Evolutionary conservation across 2,329 filamentous ascomycete genomes (phyloP), one percentile per base, ranked within the genome.

Genomic region (Beauveria medogensis): DNA sequence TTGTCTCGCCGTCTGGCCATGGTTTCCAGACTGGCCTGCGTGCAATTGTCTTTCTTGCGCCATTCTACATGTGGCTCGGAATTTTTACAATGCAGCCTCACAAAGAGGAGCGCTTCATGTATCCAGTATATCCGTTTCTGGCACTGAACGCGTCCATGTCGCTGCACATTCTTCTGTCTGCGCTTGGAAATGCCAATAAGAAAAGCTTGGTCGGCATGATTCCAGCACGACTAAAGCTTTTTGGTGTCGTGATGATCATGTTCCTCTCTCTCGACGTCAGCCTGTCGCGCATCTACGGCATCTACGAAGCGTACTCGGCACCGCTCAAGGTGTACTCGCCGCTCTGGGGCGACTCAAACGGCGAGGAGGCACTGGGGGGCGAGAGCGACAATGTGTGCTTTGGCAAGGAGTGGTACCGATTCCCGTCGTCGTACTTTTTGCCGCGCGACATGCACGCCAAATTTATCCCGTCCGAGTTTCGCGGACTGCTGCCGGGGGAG

Each of bases 101-200:
- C 76, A 99, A 99, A 70, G 94, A 99, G 72, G 94, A 99, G 75
- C 83, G 94, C 7, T 99, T 99, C 78, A 97, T 99, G 92, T 99
- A 96, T 69, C 94, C 94, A 0, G 90, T 86, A 2, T 99, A 99
- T 69, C 94, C 94, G 1, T 91, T 93, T 64, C 80, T 99, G 43
- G 89, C 90, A 0, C 80, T 99, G 41, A 97, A 96, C 69, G 92
- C 92, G 3, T 90, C 93, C 9, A 82, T 97, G 58, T 84, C 90
- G 4, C 77, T 95, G 41, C 92, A 97, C 72, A 88, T 95, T 62
- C 69, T 95, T 2, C 80, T 97, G 18, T 80, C 86, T 14, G 87
- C 88, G 43, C 75, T 96, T 53, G 91, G 92, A 20, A 87, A 85
- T 24, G 82, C 82, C 1, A 82, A 90, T 63, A 85, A 88, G 0